phyloP scores from a whole-genome alignment of 116 monocot species.

The Iris pallida region DNA sequence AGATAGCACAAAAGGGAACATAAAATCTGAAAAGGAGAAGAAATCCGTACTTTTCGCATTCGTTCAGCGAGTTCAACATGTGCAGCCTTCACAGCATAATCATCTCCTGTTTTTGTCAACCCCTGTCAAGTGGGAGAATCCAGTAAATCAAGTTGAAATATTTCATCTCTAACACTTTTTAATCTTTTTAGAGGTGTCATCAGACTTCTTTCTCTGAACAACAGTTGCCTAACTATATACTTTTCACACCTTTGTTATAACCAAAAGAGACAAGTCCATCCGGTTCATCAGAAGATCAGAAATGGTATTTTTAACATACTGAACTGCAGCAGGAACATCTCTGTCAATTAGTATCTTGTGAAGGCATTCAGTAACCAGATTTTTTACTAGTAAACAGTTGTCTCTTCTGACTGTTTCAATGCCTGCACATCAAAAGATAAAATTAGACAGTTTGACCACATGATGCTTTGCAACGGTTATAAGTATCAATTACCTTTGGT shows the following conservation, averaged over 20 bases:
- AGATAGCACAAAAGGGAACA: neutral
- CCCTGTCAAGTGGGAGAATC: constrained; percentile 40
- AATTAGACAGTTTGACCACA: constrained; percentile 1
- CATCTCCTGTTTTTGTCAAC: constrained; percentile 96
- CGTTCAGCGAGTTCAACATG: constrained; percentile 99
- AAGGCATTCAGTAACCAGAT: constrained; percentile 94
- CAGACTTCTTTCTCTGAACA: neutral
- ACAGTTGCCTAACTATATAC: neutral
- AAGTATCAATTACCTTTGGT: constrained; percentile 62
- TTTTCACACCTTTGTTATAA: constrained; percentile 83
- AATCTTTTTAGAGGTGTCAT: neutral
- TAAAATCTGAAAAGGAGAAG: neutral
- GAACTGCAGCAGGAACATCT: constrained; percentile 86
- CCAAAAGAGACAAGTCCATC: constrained; percentile 92
- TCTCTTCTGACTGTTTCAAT: constrained; percentile 99
- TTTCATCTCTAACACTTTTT: neutral
- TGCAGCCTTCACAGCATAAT: constrained; percentile 97
- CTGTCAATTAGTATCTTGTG: constrained; percentile 85
- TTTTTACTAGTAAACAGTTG: constrained; percentile 94
- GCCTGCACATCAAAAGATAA: constrained; percentile 36
- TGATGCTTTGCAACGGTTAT: neutral
- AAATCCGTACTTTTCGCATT: constrained; percentile 75
- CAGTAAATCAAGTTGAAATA: neutral
- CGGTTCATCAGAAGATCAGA: constrained; percentile 98
- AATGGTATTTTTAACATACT: constrained; percentile 88